Evolutionary conservation across 345 rosid species (phyloP), one percentile per base, ranked within the genome.

Genomic region (Dimocarpus longan): DNA sequence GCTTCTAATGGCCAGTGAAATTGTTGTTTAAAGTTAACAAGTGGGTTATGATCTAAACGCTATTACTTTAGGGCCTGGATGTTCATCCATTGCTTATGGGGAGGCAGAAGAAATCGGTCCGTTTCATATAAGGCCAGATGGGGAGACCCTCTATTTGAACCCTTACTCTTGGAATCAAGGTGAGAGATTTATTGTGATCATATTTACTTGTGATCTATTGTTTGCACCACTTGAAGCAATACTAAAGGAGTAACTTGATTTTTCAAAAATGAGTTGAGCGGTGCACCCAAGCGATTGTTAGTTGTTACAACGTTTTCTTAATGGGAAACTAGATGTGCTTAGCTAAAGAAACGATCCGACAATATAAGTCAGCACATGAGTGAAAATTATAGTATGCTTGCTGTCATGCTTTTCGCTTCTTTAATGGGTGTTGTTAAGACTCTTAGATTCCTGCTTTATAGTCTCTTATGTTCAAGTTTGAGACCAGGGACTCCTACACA

Each of bases 131-230:
- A 84, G 63, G 74, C 62, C 90, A 65, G 98, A 95, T 85, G 95
- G 96, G 83, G 84, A 87, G 85, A 86, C 93, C 75, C 88, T 95
- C 71, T 92, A 89, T 88, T 80, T 89, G 83, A 95, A 95, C 67
- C 93, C 93, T 72, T 89, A 88, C 79, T 90, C 99, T 68, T 95
- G 99, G 99, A 95, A 95, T 84, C 89, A 86, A 88, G 99, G 99
- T 93, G 80, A 78, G 74, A 40, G 16, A 1, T 18, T 44, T 40
- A 19, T 8, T 22, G 52, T n/a, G 11, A 56, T 32, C 2, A n/a
- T n/a, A n/a, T 37, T 39, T 59, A 16, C n/a, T 71, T 56, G 16
- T 39, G 9, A 48, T 69, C 22, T 43, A 22, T 43, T 28, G 32
- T 43, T 63, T 48, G 42, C 60, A 12, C 69, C 19, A 44, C 8